Evolutionary conservation across 176 grass and related monocot species (phyloP), one percentile per base, ranked within the genome.

Genomic region (Secale cereale): DNA sequence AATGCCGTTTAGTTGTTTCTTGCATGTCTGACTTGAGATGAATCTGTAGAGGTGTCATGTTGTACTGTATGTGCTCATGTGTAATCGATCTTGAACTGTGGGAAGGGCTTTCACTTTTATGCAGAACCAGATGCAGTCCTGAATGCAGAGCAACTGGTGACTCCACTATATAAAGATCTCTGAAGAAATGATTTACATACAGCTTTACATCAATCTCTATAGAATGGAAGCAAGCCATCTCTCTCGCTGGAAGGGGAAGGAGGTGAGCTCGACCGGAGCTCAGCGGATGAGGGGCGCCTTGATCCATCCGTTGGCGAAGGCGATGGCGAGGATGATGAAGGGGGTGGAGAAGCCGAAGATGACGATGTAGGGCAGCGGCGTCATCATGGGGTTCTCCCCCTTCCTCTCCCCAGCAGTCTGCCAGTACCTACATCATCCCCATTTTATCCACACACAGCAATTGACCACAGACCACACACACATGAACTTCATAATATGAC

Each of bases 361-460:
- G 74, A 98, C 86, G 83, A 98, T 95, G 64, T 98, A 98, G 0
- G 91, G 97, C 63, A 94, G 77, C 27, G 93, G 93, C 2, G 93
- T 95, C 90, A 54, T 95, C 96, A 98, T 98, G 14, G 96, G 96
- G 78, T 98, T 95, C 88, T 98, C 91, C 23, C 96, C 93, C 82
- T 95, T 85, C 81, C 93, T 98, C 81, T 98, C 96, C 11, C 96
- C 96, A 30, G 91, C 89, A 9, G 93, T 86, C 87, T 94, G 93
- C 93, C 90, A 98, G 33, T 95, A 98, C 84, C 97, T 98, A 86
- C 79, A 27, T 8, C 52, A 56, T 56, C 39, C 48, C 52, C 37
- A 25, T 40, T 89, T 82, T 19, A 87, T 30, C 66, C 20, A 56
- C 29, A 77, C n/a, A 31, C 13, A 23, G 26, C 71, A 52, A 52